Conservation (phyloP, 2,329 filamentous ascomycete species). For the Gnomoniopsis sp. region DNA sequence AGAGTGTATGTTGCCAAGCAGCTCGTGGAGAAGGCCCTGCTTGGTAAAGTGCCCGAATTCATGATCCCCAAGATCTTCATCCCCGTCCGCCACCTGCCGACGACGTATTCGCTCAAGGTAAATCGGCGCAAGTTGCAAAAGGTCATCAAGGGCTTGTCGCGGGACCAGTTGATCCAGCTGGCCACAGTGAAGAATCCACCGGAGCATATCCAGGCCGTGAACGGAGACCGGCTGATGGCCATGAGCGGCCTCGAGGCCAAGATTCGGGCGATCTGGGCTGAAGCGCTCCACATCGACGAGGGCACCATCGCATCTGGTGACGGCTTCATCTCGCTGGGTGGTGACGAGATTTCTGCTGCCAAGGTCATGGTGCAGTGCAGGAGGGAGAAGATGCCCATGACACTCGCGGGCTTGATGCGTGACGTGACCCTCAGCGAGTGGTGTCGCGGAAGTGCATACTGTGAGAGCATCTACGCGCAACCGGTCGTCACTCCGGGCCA, state of each 20-base stretch:
- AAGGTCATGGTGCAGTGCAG: constrained; percentile 43
- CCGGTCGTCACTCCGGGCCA: neutral
- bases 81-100: constrained; percentile 44
- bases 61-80: constrained; percentile 48
- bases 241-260: constrained; percentile 44
- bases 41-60: constrained; percentile 34
- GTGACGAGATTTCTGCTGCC: constrained; percentile 41
- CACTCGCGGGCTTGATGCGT: constrained; percentile 39
- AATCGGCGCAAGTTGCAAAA: constrained; percentile 46
- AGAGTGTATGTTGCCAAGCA: constrained; percentile 41
- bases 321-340: constrained; percentile 44
- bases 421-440: constrained; percentile 42
- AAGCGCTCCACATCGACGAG: constrained; percentile 37
- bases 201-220: constrained; percentile 31
- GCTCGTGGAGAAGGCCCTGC: constrained; percentile 39
- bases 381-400: constrained; percentile 36
- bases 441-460: constrained; percentile 28
- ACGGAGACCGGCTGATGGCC: constrained; percentile 41
- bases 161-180: constrained; percentile 40
- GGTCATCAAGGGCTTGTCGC: constrained; percentile 38
- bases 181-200: constrained; percentile 35
- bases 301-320: constrained; percentile 38
- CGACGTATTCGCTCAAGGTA: constrained; percentile 49
- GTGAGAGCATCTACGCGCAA: neutral
- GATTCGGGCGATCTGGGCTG: constrained; percentile 47